Evolutionary conservation across 1,284 basidiomycete genomes (phyloP).

Genomic region (Ceratorhiza oryzae-sativae): DNA sequence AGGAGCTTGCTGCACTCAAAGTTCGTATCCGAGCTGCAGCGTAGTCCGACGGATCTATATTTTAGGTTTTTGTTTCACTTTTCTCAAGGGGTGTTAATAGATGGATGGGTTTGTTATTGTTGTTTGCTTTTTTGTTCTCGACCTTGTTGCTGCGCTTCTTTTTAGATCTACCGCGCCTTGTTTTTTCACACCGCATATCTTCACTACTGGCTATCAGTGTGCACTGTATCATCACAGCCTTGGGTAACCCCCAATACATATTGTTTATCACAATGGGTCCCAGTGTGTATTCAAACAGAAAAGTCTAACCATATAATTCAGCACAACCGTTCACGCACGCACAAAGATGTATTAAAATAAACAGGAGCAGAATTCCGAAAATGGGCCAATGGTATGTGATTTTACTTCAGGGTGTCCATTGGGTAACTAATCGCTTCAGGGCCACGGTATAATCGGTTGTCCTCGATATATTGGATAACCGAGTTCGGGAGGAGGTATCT

Average conservation of each 20-base stretch:
- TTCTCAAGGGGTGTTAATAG: constrained; percentile 14
- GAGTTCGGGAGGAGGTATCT: constrained; percentile 89
- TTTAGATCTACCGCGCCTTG: constrained; percentile 24
- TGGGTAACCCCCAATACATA: constrained; percentile 26
- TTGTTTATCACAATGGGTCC: not conserved
- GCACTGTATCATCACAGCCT: constrained; percentile 31
- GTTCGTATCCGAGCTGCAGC: not conserved
- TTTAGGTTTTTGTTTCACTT: not conserved
- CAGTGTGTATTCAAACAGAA: constrained; percentile 14
- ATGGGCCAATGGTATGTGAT: not conserved
- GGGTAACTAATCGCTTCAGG: constrained; percentile 19
- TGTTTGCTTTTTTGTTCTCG: not conserved
- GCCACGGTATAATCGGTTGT: constrained; percentile 60
- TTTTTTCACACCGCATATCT: constrained; percentile 13
- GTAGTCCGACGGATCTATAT: not conserved
- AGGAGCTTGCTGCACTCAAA: constrained; percentile 27
- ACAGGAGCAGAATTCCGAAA: not conserved
- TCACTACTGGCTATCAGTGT: constrained; percentile 34
- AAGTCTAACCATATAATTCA: not conserved
- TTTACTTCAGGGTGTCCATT: constrained; percentile 4
- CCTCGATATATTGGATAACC: constrained; percentile 95
- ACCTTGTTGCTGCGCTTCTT: constrained; percentile 21
- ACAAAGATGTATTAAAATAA: no score
- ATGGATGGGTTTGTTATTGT: constrained; percentile 5
- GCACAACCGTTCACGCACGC: constrained; percentile 23